phyloP scores from a whole-genome alignment of 1,139 yeast genomes.

The Debaryomycetaceae sp. region DNA sequence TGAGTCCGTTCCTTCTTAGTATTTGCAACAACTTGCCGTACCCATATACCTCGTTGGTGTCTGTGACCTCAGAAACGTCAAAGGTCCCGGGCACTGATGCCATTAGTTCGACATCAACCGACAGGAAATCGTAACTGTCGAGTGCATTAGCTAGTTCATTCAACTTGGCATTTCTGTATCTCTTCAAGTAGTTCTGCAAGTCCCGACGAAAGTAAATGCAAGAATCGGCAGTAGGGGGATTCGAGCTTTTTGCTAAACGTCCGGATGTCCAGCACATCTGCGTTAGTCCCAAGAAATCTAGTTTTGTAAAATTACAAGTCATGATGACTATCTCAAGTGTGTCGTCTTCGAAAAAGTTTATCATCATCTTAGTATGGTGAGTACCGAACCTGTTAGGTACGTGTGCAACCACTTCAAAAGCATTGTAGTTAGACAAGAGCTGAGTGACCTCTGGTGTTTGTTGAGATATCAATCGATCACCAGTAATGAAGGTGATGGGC shows the following conservation, averaged over 20 bases:
- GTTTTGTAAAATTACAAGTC: slow-evolving; percentile 54
- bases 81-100: slow-evolving; percentile 52
- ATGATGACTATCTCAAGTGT: slow-evolving; percentile 52
- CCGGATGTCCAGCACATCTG: slow-evolving; percentile 70
- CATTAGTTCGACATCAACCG: slow-evolving; percentile 51
- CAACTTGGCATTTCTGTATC: slow-evolving; percentile 33
- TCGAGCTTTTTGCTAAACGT: slow-evolving; percentile 16
- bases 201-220: slow-evolving; percentile 29
- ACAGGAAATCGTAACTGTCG: slow-evolving; percentile 37
- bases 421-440: slow-evolving; percentile 17
- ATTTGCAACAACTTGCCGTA: slow-evolving; percentile 47
- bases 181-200: slow-evolving; percentile 38
- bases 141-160: slow-evolving; percentile 26
- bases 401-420: slow-evolving; percentile 28
- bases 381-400: slow-evolving; percentile 40
- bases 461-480: slow-evolving; percentile 17
- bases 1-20: slow-evolving; percentile 29
- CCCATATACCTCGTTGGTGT: slow-evolving; percentile 38
- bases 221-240: neutral
- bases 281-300: slow-evolving; percentile 55
- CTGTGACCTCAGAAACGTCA: slow-evolving; percentile 10
- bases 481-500: slow-evolving; percentile 31
- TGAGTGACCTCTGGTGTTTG: slow-evolving; percentile 9
- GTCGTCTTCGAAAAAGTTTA: slow-evolving; percentile 46
- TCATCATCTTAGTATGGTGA: slow-evolving; percentile 68